Evolutionary conservation across 23 red algal genomes (phyloP).

Genomic region (Gracilaria caudata): DNA sequence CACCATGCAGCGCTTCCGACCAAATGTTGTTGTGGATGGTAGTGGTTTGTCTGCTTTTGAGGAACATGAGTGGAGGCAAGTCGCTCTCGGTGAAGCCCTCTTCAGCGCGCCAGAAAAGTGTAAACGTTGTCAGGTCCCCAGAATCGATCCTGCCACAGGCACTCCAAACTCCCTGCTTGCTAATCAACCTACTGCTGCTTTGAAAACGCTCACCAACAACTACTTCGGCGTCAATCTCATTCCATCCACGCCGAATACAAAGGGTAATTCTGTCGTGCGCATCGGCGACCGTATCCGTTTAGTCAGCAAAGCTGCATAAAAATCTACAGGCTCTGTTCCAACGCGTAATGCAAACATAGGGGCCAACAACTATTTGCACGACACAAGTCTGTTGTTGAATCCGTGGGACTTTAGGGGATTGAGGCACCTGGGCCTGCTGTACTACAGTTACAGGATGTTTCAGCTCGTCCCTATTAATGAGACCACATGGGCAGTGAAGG

Average conservation of each 20-base stretch:
- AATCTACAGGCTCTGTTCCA: too few species aligned
- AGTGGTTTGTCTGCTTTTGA: slow-evolving; percentile 15
- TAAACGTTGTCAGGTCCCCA: slow-evolving; percentile 62
- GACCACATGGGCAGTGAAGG: too few species aligned
- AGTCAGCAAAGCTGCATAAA: not conserved
- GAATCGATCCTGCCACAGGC: slow-evolving; percentile 30
- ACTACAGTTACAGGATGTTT: too few species aligned
- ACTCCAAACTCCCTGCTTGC: not conserved
- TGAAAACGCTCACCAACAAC: not conserved
- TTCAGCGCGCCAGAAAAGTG: slow-evolving; percentile 63
- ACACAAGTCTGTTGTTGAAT: too few species aligned
- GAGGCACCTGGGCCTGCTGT: too few species aligned
- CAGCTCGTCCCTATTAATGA: too few species aligned
- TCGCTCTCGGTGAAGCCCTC: slow-evolving; percentile 11
- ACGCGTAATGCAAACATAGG: too few species aligned
- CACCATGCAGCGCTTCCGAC: slow-evolving; percentile 19
- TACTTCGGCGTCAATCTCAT: not conserved
- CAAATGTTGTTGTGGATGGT: slow-evolving; percentile 51
- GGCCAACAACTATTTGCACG: too few species aligned
- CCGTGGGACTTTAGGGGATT: too few species aligned
- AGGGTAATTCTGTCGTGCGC: not conserved
- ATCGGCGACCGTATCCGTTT: not conserved
- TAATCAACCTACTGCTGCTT: not conserved
- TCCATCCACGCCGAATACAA: not conserved
- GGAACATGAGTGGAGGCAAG: slow-evolving; percentile 47